Conservation (phyloP, 2,329 filamentous ascomycete genomes). For the Alternaria sp. region DNA sequence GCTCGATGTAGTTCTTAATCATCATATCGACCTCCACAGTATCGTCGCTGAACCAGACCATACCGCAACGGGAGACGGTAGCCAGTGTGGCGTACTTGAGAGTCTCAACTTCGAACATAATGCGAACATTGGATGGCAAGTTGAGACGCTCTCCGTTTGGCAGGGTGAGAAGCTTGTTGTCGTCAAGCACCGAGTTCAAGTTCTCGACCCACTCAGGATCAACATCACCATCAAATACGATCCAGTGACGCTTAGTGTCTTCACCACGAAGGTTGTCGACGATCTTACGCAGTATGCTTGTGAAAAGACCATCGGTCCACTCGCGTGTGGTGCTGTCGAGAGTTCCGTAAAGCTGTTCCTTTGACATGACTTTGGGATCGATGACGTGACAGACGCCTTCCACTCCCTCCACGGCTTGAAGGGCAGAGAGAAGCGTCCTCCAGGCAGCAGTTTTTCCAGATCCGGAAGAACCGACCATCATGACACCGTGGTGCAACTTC, state of each 20-base stretch:
- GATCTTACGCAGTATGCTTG: constrained; percentile 96
- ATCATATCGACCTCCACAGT: constrained; percentile 93
- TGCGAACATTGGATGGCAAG: constrained; percentile 90
- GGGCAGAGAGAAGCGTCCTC: constrained; percentile 87
- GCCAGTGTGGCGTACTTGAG: constrained; percentile 96
- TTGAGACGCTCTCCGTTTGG: constrained; percentile 98
- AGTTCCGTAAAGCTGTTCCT: constrained; percentile 94
- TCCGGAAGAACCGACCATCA: constrained; percentile 99
- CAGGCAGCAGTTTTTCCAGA: constrained; percentile 95
- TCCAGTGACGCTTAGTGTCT: constrained; percentile 97
- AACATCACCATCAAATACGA: constrained; percentile 98
- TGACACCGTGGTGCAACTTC: constrained; percentile 97
- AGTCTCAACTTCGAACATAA: constrained; percentile 99
- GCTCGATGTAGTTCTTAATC: constrained; percentile 87
- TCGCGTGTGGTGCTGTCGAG: constrained; percentile 96
- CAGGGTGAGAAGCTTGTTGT: constrained; percentile 96
- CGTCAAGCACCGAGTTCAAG: constrained; percentile 97
- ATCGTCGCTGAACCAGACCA: constrained; percentile 99
- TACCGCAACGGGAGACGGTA: constrained; percentile 99
- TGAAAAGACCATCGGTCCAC: constrained; percentile 99
- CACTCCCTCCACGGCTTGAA: constrained; percentile 87
- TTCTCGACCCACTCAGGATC: constrained; percentile 99
- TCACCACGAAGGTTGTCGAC: constrained; percentile 98
- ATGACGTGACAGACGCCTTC: constrained; percentile 98
- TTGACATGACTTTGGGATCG: constrained; percentile 99